Evolutionary conservation across 2,329 filamentous ascomycete genomes (phyloP), one percentile per base, ranked within the genome.

Genomic region (Didymella glomerata): DNA sequence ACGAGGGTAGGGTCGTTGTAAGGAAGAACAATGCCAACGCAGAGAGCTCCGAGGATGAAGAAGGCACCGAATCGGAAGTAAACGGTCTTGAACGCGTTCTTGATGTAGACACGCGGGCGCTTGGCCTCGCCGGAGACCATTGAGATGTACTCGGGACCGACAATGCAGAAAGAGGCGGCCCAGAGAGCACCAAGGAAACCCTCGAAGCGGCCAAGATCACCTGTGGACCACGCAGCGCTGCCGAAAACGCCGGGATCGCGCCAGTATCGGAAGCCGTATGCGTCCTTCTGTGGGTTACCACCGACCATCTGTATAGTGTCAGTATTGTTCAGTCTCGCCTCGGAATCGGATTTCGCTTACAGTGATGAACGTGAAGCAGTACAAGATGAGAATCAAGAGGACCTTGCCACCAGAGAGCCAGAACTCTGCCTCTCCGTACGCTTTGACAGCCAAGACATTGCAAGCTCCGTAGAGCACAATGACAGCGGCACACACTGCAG

Each of bases 1-100:
- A 92, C 80, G 54, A 90, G 90, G 13, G 90, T 91, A 9, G 91
- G 80, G 49, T 93, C 86, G 64, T 92, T 86, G 61, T 88, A 86
- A 0, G 90, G 89, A 22, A 79, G 61, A 28, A 80, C 74, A 28
- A 82, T 78, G 25, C 81, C 80, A 13, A 80, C 76, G 59, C 76
- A 79, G 16, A 83, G 69, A 7, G 80, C 79, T 20, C 79, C 79
- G 1, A 78, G 72, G 54, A 82, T 79, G 69, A 82, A 82, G 73
- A 82, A 82, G 63, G 79, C 68, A 34, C 76, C 78, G 49, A 82
- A 80, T 50, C 81, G 77, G 65, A 71, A 77, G 69, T 80, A 81
- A 28, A 82, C 77, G 9, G 79, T 80, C 71, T 81, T 82, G 74
- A 81, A 82, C 5, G 81, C 81, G 28, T 73, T 72, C 66, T 81